A percentile compares a stretch with the other conserved stretches of the same genome.
Evolutionary conservation across 2,329 filamentous ascomycete species (phyloP).

Genomic region (Colletotrichum graminicola): DNA sequence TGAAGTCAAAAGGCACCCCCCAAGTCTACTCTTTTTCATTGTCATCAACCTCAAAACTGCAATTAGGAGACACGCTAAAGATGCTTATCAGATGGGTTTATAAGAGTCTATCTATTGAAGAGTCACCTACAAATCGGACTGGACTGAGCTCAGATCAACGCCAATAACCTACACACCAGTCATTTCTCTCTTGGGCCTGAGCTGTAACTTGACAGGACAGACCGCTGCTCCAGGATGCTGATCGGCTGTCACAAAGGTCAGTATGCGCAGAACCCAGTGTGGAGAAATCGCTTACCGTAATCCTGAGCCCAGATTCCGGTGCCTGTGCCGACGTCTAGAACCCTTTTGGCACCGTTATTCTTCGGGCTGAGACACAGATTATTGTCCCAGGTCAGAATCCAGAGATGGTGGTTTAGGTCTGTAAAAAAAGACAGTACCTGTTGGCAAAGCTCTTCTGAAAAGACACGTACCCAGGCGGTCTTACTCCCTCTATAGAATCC

Average conservation of each 20-base stretch:
- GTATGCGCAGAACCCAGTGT: not conserved
- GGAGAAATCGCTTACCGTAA: constrained; percentile 40
- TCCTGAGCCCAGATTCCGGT: constrained; percentile 47
- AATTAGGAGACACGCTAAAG: constrained; percentile 57
- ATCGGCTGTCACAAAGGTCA: constrained; percentile 46
- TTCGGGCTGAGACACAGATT: constrained; percentile 48
- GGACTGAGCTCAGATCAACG: constrained; percentile 52
- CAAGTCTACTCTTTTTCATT: constrained; percentile 51
- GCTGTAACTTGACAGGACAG: not conserved
- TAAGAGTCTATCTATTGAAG: not conserved
- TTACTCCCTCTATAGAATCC: constrained; percentile 3
- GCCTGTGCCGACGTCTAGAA: constrained; percentile 45
- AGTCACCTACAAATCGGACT: constrained; percentile 47
- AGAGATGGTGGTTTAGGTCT: constrained; percentile 54
- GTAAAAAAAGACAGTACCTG: not conserved
- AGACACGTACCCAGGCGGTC: constrained; percentile 28
- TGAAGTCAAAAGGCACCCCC: constrained; percentile 50
- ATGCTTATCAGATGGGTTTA: not conserved
- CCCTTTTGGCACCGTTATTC: constrained; percentile 40
- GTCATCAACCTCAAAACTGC: constrained; percentile 57
- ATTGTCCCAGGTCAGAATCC: constrained; percentile 49
- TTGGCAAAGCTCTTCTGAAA: not conserved
- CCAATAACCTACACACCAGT: constrained; percentile 43
- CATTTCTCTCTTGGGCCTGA: not conserved
- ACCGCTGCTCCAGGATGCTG: constrained; percentile 49